Evolutionary conservation across 139 green algal genomes (phyloP).

Genomic region (Mychonastes homosphaera): DNA sequence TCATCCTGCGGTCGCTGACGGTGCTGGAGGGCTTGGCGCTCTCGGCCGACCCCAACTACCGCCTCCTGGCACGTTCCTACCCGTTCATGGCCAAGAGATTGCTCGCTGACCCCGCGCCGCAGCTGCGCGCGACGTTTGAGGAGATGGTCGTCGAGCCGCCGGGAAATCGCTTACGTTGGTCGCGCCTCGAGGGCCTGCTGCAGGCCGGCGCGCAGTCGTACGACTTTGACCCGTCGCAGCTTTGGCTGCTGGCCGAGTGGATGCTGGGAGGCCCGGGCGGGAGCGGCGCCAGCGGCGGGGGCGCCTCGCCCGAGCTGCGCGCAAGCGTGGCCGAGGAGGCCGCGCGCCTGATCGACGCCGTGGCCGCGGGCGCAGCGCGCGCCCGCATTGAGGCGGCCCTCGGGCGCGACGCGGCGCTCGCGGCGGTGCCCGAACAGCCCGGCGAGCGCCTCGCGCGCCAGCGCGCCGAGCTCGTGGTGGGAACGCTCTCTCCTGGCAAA

Average conservation of each 20-base stretch:
- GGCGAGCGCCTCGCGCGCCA: slow-evolving; percentile 30
- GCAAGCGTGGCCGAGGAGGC: slow-evolving; percentile 51
- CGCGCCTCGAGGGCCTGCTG: slow-evolving; percentile 77
- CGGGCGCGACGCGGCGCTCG: background rate
- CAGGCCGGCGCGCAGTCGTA: slow-evolving; percentile 59
- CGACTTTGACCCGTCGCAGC: slow-evolving; percentile 65
- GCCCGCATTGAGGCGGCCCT: slow-evolving; percentile 17
- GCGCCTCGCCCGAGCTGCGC: slow-evolving; percentile 5
- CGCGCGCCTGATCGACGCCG: slow-evolving; percentile 55
- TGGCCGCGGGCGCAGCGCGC: slow-evolving; percentile 33
- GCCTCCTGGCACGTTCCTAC: slow-evolving; percentile 85
- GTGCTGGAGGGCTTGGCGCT: slow-evolving; percentile 88
- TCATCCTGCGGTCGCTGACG: slow-evolving; percentile 89
- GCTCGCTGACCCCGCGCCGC: slow-evolving; percentile 79
- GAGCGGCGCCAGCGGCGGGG: background rate
- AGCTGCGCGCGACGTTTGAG: slow-evolving; percentile 65
- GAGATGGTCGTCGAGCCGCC: slow-evolving; percentile 61
- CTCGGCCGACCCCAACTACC: slow-evolving; percentile 56
- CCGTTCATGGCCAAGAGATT: slow-evolving; percentile 92
- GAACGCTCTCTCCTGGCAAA: background rate
- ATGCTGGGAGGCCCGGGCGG: slow-evolving; percentile 43
- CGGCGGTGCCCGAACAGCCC: slow-evolving; percentile 33
- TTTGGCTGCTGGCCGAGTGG: slow-evolving; percentile 81
- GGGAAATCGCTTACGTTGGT: slow-evolving; percentile 50
- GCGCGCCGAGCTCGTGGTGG: slow-evolving; percentile 38